phyloP scores from a whole-genome alignment of 2,329 filamentous ascomycete species.

The Penicillium sp. region DNA sequence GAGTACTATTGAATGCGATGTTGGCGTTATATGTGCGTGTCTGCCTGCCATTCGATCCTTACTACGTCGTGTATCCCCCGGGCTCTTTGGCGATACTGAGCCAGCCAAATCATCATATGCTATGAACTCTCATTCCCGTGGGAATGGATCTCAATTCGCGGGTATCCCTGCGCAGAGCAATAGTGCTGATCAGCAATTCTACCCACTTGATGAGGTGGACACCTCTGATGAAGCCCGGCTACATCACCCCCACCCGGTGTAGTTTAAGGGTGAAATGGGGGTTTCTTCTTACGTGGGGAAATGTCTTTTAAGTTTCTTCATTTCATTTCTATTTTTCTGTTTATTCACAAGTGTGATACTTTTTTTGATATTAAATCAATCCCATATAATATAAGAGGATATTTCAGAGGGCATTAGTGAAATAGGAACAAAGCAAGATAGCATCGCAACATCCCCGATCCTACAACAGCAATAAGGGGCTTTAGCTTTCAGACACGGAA shows the following conservation, averaged over 20 bases:
- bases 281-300: neutral
- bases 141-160: conserved; percentile 17
- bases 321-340: neutral
- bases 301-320: neutral
- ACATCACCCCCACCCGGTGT: conserved; percentile 6
- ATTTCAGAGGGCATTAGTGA: neutral
- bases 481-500: neutral
- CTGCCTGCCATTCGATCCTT: conserved; percentile 39
- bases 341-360: neutral
- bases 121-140: conserved; percentile 13
- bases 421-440: neutral
- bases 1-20: conserved; percentile 34
- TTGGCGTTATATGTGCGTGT: conserved; percentile 35
- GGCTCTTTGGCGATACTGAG: conserved; percentile 37
- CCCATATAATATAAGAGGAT: neutral
- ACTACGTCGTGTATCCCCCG: conserved; percentile 40
- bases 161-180: conserved; percentile 16
- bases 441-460: neutral
- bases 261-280: neutral
- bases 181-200: conserved; percentile 19
- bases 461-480: neutral
- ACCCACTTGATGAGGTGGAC: conserved; percentile 23
- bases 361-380: too few relatives aligned
- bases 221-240: conserved; percentile 20
- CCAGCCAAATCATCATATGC: conserved; percentile 16